A percentile compares a stretch with the other conserved stretches of the same genome.
These are phyloP conservation scores for Saraca asoca DNA, from an alignment of 331 rosid genomes.

Conservation along the genomic window DNA sequence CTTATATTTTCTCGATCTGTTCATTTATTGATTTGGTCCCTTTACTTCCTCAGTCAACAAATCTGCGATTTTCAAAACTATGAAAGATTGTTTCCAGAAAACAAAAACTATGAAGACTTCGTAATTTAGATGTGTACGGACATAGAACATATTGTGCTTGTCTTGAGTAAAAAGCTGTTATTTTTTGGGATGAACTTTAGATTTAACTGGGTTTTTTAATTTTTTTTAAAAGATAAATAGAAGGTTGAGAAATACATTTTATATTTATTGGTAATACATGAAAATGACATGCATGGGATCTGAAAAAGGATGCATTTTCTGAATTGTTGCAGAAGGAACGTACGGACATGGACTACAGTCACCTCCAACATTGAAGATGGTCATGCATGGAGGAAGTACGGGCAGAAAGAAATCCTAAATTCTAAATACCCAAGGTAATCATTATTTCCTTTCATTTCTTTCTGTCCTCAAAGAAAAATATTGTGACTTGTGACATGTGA, in stretches of 20 bases:
- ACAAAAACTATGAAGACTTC: too few relatives aligned
- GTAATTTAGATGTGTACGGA: too few relatives aligned
- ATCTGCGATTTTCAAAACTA: too few relatives aligned
- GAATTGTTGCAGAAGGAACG: constrained; percentile 40
- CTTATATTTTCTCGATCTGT: not conserved
- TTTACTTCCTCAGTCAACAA: too few relatives aligned
- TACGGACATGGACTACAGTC: constrained; percentile 11
- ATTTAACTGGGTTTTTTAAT: not conserved
- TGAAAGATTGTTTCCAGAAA: too few relatives aligned
- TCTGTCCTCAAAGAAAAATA: too few relatives aligned
- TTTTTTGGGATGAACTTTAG: not conserved
- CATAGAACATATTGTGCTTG: too few relatives aligned
- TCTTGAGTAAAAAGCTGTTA: not conserved
- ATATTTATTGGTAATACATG: too few relatives aligned
- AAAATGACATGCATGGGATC: too few relatives aligned
- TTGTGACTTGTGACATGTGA: too few relatives aligned
- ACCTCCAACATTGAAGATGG: constrained; percentile 37
- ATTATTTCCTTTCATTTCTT: not conserved
- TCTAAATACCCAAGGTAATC: constrained; percentile 51
- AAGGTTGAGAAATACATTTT: not conserved
- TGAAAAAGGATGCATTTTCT: not conserved
- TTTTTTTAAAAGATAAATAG: not conserved
- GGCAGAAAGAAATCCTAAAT: constrained; percentile 56
- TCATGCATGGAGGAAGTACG: constrained; percentile 56
- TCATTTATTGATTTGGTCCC: too few relatives aligned